Base-by-base conservation (phyloP, 345 rosid species). In the Gossypium anomalum region DNA sequence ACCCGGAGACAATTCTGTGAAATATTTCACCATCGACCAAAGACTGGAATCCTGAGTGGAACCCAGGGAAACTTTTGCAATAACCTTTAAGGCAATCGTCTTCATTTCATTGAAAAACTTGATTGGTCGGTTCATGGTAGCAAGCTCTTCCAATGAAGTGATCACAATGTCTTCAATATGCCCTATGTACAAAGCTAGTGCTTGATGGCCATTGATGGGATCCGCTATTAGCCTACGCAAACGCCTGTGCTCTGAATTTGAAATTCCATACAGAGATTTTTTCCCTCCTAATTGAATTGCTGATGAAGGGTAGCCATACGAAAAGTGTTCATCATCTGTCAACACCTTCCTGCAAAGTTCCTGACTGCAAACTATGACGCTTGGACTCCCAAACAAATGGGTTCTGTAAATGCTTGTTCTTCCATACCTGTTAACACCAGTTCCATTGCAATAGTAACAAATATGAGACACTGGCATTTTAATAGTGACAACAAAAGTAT, bases 371-470 rank as follows among this genome's bases (percentile, higher is more conserved):
- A 87, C 85, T 3, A 83, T 69, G 44, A 83, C 56, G 66, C 80
- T 75, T 0, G 88, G 90, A 17, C 58, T 79, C 47, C 87, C 82
- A 23, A 82, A 83, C 85, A 87, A 75, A 22, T 85, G 64, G 6
- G 78, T 72, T 65, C 72, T 82, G 77, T 82, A 87, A 16, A 85
- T 78, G 4, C 83, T 82, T 7, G 64, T 56, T 12, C 67, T 27
- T 19, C 85, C 88, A 64, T 72, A 79, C 67, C 86, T 87, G 71
- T 22, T 1, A 49, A 2, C 10, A 12, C n/a, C n/a, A 22, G 20
- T 44, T 34, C 60, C 8, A 53, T 23, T 22, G 62, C 15, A 58
- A 58, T 25, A 20, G 15, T 22, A 57, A 57, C 27, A 57, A 55
- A 9, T 53, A 2, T 1, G 58, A 53, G 58, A 17, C 58, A n/a